Base-by-base conservation (phyloP, 2,329 filamentous ascomycete genomes). In the Epichloe gansuensis region DNA sequence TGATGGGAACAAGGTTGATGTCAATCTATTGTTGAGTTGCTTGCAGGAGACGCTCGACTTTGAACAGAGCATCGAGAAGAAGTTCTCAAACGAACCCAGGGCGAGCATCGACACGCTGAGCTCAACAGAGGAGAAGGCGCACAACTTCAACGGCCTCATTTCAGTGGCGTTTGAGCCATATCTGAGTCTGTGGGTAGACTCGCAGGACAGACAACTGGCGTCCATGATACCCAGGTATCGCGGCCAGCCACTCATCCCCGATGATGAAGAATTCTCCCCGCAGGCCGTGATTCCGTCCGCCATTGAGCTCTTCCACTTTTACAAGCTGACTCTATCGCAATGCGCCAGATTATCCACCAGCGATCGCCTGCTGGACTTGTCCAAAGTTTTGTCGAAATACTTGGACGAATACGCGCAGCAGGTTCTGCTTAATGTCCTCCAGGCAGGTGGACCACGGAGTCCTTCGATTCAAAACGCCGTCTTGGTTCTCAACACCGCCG, bases 131-230 rank as follows among this genome's bases (percentile, higher is more conserved):
- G 87, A 90, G 50, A 83, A 83, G 59, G 74, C 82, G 0, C 83
- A 87, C 21, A 84, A 81, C 52, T 96, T 96, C 66, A 86, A 88
- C 52, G 89, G 95, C 52, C 85, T 88, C 4, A 95, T 98, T 55
- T 97, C 93, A 0, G 89, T 94, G 56, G 93, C 93, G 0, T 98
- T 98, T 63, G 93, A 97, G 69, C 93, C 93, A 1, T 98, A 97
- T 67, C 77, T 98, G 58, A 95, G 89, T 65, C 73, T 98, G 4
- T 98, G 93, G 93, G 90, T 98, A 2, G 91, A 97, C 55, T 91
- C 89, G 9, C 93, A 97, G 68, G 91, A 96, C 68, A 91, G 83
- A 67, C 85, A 95, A 61, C 75, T 97, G 54, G 85, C 89, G 5
- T 70, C 75, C 7, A 82, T 97, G 69, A 88, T 98, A 57, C 90